Evolutionary conservation across 2,329 filamentous ascomycete species (phyloP), one percentile per base, ranked within the genome.

Genomic region (Diaporthe ilicicola): DNA sequence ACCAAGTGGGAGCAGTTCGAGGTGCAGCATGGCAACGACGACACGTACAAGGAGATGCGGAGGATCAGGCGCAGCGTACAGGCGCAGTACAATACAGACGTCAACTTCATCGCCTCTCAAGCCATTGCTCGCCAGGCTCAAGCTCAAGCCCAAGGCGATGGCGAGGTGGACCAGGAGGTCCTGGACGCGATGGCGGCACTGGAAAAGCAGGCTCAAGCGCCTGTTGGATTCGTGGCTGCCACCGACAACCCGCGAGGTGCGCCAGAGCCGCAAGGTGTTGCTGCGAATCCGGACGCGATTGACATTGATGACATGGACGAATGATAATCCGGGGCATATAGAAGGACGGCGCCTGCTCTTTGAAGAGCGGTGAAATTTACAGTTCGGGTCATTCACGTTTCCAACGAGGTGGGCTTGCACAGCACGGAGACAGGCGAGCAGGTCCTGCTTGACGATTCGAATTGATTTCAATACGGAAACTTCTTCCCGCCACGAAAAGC

Each of bases 1-100:
- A 88, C 91, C 76, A 97, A 95, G 80, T 99, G 96, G 96, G 96
- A 99, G 82, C 88, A 91, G 68, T 99, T 99, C 81, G 97, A 99
- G 82, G 94, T 98, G 27, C 93, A 97, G 80, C 96, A 99, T 79
- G 96, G 96, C 74, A 99, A 99, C 82, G 97, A 99, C 81, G 96
- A 99, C 81, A 99, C 97, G 0, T 99, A 97, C 87, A 98, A 97
- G 85, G 96, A 99, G 81, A 99, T 99, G 96, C 87, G 98, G 73
- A 92, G 96, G 37, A 94, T 99, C 86, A 99, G 98, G 87, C 88
- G 96, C 79, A 97, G 94, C 81, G 96, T 99, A 15, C 94, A 98
- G 82, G 95, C 96, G 67, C 94, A 98, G 84, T 99, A 97, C 87
- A 98, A 98, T 79, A 99, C 97, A 54, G 96, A 99, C 78, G 95